Evolutionary conservation across 768 basidiomycete genomes (phyloP).

Genomic region (Exidia glandulosa): DNA sequence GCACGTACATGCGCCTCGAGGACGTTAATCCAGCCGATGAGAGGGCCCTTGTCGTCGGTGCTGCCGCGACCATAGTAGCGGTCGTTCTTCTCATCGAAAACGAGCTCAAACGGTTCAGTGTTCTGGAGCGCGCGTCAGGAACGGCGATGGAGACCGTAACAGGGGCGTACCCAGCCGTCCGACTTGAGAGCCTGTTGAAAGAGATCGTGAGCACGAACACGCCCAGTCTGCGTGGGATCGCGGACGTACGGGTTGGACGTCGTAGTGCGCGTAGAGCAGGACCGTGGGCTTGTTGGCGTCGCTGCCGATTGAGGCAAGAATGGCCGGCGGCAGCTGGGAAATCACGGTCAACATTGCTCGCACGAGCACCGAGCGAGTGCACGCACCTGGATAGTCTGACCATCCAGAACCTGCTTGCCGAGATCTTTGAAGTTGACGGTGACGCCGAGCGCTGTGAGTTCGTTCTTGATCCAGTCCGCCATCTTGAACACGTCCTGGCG

Average conservation of each 20-base stretch:
- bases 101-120: conserved; percentile 73
- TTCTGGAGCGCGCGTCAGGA: conserved; percentile 8
- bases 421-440: conserved; percentile 64
- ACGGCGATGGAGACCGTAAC: no score
- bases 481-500: conserved; percentile 75
- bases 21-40: conserved; percentile 83
- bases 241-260: conserved; percentile 74
- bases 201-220: background rate
- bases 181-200: conserved; percentile 25
- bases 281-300: conserved; percentile 90
- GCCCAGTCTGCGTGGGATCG: background rate
- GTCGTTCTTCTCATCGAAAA: conserved; percentile 37
- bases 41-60: conserved; percentile 85
- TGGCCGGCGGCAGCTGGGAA: conserved; percentile 59
- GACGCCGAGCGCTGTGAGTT: conserved; percentile 70
- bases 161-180: conserved; percentile 60
- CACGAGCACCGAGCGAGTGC: background rate
- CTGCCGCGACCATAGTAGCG: conserved; percentile 78
- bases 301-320: conserved; percentile 71
- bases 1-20: conserved; percentile 59
- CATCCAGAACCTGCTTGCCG: conserved; percentile 65
- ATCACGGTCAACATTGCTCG: background rate
- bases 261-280: conserved; percentile 88
- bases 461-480: conserved; percentile 67
- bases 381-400: conserved; percentile 38